Conservation (phyloP, 2,329 filamentous ascomycete species). For the Monascus ruber region DNA sequence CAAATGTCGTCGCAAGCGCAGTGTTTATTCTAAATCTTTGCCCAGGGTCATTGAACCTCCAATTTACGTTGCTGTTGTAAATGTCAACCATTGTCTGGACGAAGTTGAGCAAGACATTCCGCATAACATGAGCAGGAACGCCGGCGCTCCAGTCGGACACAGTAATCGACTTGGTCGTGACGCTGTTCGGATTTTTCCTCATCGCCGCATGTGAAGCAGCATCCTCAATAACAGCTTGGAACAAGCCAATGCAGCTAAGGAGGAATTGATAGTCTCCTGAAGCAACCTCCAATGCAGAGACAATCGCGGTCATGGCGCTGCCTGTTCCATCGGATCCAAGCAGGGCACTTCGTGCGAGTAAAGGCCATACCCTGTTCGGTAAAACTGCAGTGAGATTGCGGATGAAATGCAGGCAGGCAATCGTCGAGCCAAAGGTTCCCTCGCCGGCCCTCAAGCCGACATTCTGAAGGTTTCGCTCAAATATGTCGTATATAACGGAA, state of each 20-base stretch:
- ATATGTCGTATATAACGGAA: slow-evolving; percentile 68
- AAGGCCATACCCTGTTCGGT: slow-evolving; percentile 81
- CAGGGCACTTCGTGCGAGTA: slow-evolving; percentile 69
- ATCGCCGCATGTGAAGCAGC: slow-evolving; percentile 47
- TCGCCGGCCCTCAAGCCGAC: slow-evolving; percentile 48
- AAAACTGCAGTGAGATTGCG: slow-evolving; percentile 58
- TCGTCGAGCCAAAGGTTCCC: slow-evolving; percentile 53
- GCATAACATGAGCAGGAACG: slow-evolving; percentile 66
- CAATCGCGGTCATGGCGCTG: slow-evolving; percentile 64
- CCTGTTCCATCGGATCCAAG: slow-evolving; percentile 65
- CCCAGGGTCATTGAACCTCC: slow-evolving; percentile 62
- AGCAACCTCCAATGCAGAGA: slow-evolving; percentile 72
- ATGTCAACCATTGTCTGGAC: slow-evolving; percentile 68
- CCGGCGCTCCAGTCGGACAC: slow-evolving; percentile 49
- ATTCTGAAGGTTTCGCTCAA: slow-evolving; percentile 54
- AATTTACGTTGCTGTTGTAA: slow-evolving; percentile 73
- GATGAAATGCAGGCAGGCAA: slow-evolving; percentile 72
- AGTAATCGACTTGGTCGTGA: slow-evolving; percentile 18
- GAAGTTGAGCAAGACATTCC: slow-evolving; percentile 59
- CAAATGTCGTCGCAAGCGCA: slow-evolving; percentile 57
- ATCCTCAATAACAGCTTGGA: slow-evolving; percentile 64
- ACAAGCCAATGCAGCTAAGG: slow-evolving; percentile 59
- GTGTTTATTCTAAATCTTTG: slow-evolving; percentile 60
- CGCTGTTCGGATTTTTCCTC: slow-evolving; percentile 25
- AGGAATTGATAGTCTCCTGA: slow-evolving; percentile 68